These are phyloP conservation scores for Citeromyces siamensis DNA, from an alignment of 1,139 yeast genomes.

Conservation along the genomic window DNA sequence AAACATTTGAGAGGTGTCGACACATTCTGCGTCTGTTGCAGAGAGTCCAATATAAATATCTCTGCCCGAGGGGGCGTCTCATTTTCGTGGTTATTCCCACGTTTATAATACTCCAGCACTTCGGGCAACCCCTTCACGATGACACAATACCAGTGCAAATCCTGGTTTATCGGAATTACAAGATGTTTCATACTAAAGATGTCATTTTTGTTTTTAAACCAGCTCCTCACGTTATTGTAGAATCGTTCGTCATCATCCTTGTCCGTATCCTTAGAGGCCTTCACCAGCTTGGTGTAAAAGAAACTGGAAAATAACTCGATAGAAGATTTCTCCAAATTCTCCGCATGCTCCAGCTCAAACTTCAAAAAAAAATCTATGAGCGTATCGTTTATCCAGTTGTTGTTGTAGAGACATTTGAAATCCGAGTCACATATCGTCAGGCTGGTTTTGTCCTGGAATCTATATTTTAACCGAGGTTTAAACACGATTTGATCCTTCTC, in stretches of 20 bases:
- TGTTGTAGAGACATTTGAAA: constrained; percentile 53
- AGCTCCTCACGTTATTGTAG: constrained; percentile 57
- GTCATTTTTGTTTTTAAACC: constrained; percentile 62
- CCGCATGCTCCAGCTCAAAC: constrained; percentile 22
- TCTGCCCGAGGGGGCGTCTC: constrained; percentile 23
- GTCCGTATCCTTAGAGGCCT: constrained; percentile 10
- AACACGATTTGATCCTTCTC: constrained; percentile 22
- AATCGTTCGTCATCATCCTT: constrained; percentile 19
- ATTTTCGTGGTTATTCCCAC: neutral
- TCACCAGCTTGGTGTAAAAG: constrained; percentile 58
- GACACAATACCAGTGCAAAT: constrained; percentile 83
- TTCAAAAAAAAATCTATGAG: constrained; percentile 61
- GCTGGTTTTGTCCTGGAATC: constrained; percentile 31
- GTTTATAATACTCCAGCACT: constrained; percentile 12
- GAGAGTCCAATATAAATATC: constrained; percentile 70
- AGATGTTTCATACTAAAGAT: constrained; percentile 49
- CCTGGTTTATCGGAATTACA: constrained; percentile 74
- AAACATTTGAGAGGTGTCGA: constrained; percentile 52
- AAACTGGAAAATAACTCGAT: constrained; percentile 73
- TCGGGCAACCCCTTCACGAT: constrained; percentile 41
- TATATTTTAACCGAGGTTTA: constrained; percentile 38
- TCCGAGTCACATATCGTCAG: constrained; percentile 47
- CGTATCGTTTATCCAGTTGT: constrained; percentile 69
- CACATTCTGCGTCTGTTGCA: constrained; percentile 43
- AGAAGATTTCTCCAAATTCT: constrained; percentile 26